Evolutionary conservation across 2,329 filamentous ascomycete species (phyloP), one percentile per base, ranked within the genome.

Genomic region (Orbilia javanica): DNA sequence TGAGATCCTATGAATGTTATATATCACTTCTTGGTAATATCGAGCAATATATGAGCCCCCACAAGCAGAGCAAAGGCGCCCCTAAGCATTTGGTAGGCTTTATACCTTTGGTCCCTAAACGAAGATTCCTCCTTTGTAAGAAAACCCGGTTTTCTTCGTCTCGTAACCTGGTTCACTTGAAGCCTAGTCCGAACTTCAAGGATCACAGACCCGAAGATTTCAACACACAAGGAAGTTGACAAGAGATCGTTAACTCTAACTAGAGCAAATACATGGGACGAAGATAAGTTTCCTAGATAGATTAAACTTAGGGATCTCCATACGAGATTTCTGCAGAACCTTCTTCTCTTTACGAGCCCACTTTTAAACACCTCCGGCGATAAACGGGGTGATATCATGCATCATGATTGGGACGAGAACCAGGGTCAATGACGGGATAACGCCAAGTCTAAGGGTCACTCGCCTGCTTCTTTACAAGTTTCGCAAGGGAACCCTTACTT

Each of bases 401-500:
- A n/a, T n/a, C n/a, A n/a, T 18, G 50, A 53, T 31, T 53, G 13
- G 50, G 27, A 60, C 13, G 8, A 13, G 11, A 34, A 20, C 3
- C 5, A 1, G 29, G n/a, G 25, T 48, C 22, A 55, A n/a, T 13
- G 18, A 36, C 25, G 50, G 18, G 29, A 60, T 42, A 60, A 20
- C 27, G 25, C 44, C 44, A 60, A 60, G 55, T 34, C 39, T 31
- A 50, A 70, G 53, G 44, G 52, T 50, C 29, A 4, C 31, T 39
- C 48, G 53, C 31, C 15, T 39, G 15, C n/a, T 68, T 34, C 42
- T 15, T 46, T 27, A 42, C 53, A 18, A 48, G 39, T 62, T 46
- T 22, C 53, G 31, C 53, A 62, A 52, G 66, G 66, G 53, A 25
- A 42, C 20, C 66, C 57, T 55, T 44, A n/a, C n/a, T n/a, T n/a